Conservation (phyloP, 371 early-diverging fungal genomes). For the Conidiobolus incongruus region DNA sequence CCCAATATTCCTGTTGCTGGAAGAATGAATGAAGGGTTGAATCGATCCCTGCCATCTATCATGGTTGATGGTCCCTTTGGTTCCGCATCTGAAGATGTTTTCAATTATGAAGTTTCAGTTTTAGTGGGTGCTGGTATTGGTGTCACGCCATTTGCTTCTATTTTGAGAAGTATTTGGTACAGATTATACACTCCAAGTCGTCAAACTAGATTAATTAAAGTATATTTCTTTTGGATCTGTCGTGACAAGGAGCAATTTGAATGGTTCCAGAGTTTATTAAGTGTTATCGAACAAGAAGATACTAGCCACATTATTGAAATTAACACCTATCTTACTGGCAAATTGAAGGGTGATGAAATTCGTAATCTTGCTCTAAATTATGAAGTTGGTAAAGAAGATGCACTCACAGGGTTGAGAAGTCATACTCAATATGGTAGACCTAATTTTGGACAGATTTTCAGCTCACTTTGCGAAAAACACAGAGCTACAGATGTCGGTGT, state of each 20-base stretch:
- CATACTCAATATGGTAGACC: slow-evolving; percentile 30
- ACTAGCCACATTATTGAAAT: slow-evolving; percentile 25
- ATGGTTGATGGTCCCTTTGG: slow-evolving; percentile 72
- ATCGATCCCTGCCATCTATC: slow-evolving; percentile 20
- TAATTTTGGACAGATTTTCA: slow-evolving; percentile 20
- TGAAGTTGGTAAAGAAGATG: slow-evolving; percentile 19
- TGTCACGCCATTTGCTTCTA: slow-evolving; percentile 45
- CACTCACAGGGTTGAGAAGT: slow-evolving; percentile 22
- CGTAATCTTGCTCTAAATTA: slow-evolving; percentile 20
- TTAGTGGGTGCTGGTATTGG: slow-evolving; percentile 65
- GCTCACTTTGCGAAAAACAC: slow-evolving; percentile 14
- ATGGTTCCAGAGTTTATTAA: slow-evolving; percentile 44
- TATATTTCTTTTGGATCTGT: slow-evolving; percentile 44
- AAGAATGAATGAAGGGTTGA: not conserved
- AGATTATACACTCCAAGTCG: slow-evolving; percentile 11
- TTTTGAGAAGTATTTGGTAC: slow-evolving; percentile 39
- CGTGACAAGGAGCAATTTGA: slow-evolving; percentile 33
- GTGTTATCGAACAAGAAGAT: slow-evolving; percentile 23
- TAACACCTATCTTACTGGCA: slow-evolving; percentile 37
- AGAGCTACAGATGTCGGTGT: slow-evolving; percentile 22
- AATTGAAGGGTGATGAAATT: slow-evolving; percentile 17
- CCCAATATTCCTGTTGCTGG: slow-evolving; percentile 1
- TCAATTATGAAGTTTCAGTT: slow-evolving; percentile 48
- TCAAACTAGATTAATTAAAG: slow-evolving; percentile 15
- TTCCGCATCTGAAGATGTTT: slow-evolving; percentile 60